Evolutionary conservation across 495 filamentous ascomycete species (phyloP).

Genomic region (Hypoxylon trugodes): DNA sequence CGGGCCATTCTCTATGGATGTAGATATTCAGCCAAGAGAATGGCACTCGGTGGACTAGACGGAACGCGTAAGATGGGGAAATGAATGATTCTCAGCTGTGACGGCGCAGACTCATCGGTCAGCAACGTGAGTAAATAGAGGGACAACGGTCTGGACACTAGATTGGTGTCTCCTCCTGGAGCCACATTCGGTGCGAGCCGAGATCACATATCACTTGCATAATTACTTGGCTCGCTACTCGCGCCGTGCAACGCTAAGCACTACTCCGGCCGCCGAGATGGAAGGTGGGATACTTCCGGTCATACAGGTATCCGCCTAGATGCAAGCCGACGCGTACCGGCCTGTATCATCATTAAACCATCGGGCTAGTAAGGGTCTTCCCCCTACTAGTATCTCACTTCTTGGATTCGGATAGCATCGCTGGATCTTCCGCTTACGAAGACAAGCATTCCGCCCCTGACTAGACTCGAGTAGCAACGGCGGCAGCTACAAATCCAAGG

Average conservation of each 20-base stretch:
- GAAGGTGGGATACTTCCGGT: slow-evolving; percentile 8
- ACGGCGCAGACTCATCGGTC: slow-evolving; percentile 18
- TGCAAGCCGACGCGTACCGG: slow-evolving; percentile 7
- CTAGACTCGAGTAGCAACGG: neutral
- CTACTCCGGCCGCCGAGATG: slow-evolving; percentile 1
- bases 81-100: neutral
- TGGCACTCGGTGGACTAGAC: slow-evolving; percentile 4
- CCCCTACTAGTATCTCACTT: slow-evolving; percentile 1
- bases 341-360: neutral
- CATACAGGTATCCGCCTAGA: slow-evolving; percentile 1
- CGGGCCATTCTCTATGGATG: neutral
- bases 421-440: neutral
- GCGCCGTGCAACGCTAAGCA: slow-evolving; percentile 24
- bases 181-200: slow-evolving; percentile 36
- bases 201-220: slow-evolving; percentile 21
- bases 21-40: slow-evolving; percentile 22
- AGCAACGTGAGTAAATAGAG: neutral
- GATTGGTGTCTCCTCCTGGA: slow-evolving; percentile 3
- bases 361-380: neutral
- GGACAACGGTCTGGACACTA: neutral
- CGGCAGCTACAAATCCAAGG: too few species aligned
- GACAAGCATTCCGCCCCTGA: neutral
- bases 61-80: neutral
- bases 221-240: neutral
- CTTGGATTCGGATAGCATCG: slow-evolving; percentile 1